These are phyloP conservation scores for Saccharomycopsis hybrid DNA, from an alignment of 1,139 yeast genomes.

Conservation along the genomic window DNA sequence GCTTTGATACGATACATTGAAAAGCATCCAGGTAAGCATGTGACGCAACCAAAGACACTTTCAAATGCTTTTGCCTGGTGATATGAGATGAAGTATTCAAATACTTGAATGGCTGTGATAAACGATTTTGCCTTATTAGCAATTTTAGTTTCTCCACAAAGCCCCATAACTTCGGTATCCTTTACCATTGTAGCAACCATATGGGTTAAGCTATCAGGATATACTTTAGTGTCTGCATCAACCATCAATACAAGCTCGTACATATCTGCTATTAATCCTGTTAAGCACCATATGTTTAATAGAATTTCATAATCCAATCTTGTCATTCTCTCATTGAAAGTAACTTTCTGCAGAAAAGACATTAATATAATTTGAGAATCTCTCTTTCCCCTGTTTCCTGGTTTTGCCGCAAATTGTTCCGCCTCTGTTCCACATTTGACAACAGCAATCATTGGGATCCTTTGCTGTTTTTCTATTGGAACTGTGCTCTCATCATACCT, in stretches of 20 bases:
- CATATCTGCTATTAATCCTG: slow-evolving; percentile 82
- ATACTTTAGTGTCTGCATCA: slow-evolving; percentile 93
- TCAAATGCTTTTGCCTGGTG: slow-evolving; percentile 97
- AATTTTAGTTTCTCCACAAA: slow-evolving; percentile 96
- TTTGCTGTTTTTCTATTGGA: slow-evolving; percentile 76
- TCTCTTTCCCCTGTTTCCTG: slow-evolving; percentile 98
- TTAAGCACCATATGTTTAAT: slow-evolving; percentile 72
- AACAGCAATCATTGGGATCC: slow-evolving; percentile 75
- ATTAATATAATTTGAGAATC: slow-evolving; percentile 92
- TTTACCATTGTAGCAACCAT: slow-evolving; percentile 91
- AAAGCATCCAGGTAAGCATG: slow-evolving; percentile 97
- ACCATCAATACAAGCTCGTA: slow-evolving; percentile 90
- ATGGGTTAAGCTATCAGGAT: slow-evolving; percentile 85
- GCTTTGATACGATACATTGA: slow-evolving; percentile 92
- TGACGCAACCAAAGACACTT: slow-evolving; percentile 92
- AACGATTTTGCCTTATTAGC: slow-evolving; percentile 80
- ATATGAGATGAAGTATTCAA: slow-evolving; percentile 92
- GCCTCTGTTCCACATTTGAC: slow-evolving; percentile 93
- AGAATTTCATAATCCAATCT: slow-evolving; percentile 81
- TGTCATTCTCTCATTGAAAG: slow-evolving; percentile 97
- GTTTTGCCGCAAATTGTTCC: slow-evolving; percentile 73
- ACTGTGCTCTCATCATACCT: slow-evolving; percentile 70
- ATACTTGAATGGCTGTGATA: slow-evolving; percentile 95
- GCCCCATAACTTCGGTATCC: slow-evolving; percentile 88
- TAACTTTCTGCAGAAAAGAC: slow-evolving; percentile 86